A percentile compares a stretch with the other conserved stretches of the same genome.
Conservation (phyloP, 148 eudicot species). For the Simmondsia chinensis region DNA sequence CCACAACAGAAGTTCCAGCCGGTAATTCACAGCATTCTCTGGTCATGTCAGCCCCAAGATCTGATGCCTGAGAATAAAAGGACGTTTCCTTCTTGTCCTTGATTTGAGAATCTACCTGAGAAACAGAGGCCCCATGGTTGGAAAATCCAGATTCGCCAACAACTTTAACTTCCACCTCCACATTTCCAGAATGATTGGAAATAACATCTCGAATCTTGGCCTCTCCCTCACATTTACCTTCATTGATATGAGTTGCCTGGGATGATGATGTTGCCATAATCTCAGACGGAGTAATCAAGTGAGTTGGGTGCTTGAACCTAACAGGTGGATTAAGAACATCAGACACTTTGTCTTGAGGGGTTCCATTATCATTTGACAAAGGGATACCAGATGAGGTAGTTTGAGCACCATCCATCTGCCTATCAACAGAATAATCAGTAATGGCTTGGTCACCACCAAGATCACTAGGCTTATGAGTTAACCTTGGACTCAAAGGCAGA, state of each 20-base stretch:
- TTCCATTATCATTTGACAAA: conserved; percentile 35
- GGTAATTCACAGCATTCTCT: conserved; percentile 56
- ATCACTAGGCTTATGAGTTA: conserved; percentile 49
- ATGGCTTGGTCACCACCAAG: conserved; percentile 38
- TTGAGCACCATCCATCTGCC: conserved; percentile 55
- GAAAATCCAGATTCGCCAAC: conserved; percentile 57
- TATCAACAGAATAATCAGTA: conserved; percentile 57
- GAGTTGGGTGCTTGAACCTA: conserved; percentile 89
- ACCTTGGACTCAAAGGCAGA: conserved; percentile 59
- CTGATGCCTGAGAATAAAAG: conserved; percentile 89
- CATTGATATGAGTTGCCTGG: conserved; percentile 38
- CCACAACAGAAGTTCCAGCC: conserved; percentile 38
- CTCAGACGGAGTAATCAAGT: conserved; percentile 88
- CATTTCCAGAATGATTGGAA: conserved; percentile 37
- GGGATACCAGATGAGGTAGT: conserved; percentile 33
- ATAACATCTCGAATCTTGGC: conserved; percentile 49
- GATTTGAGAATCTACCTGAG: conserved; percentile 29
- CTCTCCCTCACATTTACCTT: conserved; percentile 47
- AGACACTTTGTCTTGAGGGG: conserved; percentile 38
- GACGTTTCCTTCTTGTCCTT: conserved; percentile 62
- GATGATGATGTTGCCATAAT: conserved; percentile 74
- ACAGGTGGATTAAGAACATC: conserved; percentile 33
- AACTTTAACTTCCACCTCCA: conserved; percentile 79
- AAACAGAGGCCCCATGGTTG: conserved; percentile 34
- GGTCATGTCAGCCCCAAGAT: conserved; percentile 66